phyloP scores from a whole-genome alignment of 495 filamentous ascomycete species.

The Tuber magnatum region DNA sequence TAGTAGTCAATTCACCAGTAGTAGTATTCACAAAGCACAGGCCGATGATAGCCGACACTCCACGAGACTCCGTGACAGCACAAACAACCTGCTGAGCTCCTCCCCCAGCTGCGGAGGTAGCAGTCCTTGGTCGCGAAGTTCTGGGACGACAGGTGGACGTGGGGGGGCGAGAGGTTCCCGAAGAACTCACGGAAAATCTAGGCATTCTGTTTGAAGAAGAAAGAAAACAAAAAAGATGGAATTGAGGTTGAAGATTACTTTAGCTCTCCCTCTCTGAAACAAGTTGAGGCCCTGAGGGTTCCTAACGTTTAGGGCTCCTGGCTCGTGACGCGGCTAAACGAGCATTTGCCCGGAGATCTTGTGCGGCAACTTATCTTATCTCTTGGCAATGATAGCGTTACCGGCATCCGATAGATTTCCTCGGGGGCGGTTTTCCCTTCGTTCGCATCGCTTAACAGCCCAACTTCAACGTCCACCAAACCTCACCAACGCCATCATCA shows the following conservation, averaged over 20 bases:
- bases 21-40: constrained; percentile 82
- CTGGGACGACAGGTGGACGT: constrained; percentile 41
- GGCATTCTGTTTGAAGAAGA: constrained; percentile 18
- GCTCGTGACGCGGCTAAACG: constrained; percentile 13
- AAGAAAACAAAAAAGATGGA: background rate
- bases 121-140: constrained; percentile 60
- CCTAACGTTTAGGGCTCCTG: background rate
- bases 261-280: background rate
- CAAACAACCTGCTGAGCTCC: constrained; percentile 69
- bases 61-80: constrained; percentile 82
- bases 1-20: constrained; percentile 47
- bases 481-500: constrained; percentile 3
- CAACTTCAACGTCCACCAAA: constrained; percentile 16
- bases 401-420: background rate
- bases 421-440: background rate
- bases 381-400: background rate
- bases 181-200: constrained; percentile 16
- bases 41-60: constrained; percentile 78
- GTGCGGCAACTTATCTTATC: constrained; percentile 11
- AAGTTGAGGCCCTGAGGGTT: background rate
- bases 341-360: constrained; percentile 16
- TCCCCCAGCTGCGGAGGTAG: constrained; percentile 53
- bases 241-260: background rate
- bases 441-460: background rate
- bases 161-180: constrained; percentile 32